phyloP scores from a whole-genome alignment of 352 stramenopile species.

The Pythium aristosporum region DNA sequence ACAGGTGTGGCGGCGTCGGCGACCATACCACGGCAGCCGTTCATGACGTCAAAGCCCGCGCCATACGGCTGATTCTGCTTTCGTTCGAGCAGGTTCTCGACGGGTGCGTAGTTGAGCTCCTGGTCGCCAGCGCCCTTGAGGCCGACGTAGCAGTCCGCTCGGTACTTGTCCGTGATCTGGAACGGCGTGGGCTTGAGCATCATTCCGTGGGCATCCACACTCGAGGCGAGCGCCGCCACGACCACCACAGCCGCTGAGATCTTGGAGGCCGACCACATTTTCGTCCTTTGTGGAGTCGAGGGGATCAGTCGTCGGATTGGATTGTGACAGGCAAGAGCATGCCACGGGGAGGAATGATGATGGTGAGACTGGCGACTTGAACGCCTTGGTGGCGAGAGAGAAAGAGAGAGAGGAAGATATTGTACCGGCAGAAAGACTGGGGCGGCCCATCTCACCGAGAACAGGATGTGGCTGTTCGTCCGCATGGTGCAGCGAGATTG shows the following conservation, averaged over 20 bases:
- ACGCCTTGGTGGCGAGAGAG: too few relatives aligned
- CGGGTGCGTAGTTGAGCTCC: constrained; percentile 48
- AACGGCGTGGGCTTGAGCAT: constrained; percentile 25
- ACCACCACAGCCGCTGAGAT: constrained; percentile 7
- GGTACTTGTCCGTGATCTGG: constrained; percentile 36
- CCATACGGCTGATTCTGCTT: constrained; percentile 45
- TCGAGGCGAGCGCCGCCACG: constrained; percentile 11
- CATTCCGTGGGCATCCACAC: constrained; percentile 26
- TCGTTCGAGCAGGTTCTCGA: constrained; percentile 55
- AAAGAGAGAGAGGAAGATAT: neutral
- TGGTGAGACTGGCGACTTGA: constrained; percentile 1
- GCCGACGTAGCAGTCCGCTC: constrained; percentile 34
- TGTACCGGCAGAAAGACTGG: too few relatives aligned
- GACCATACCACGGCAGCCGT: constrained; percentile 56
- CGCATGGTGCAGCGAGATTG: too few relatives aligned
- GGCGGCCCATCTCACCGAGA: too few relatives aligned
- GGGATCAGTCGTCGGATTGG: neutral
- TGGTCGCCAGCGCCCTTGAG: constrained; percentile 49
- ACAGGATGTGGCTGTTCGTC: too few relatives aligned
- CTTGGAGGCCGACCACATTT: constrained; percentile 8
- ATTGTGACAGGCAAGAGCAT: neutral
- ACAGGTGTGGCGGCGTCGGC: constrained; percentile 48
- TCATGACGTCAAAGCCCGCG: constrained; percentile 55
- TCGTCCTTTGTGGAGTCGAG: neutral
- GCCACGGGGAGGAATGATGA: constrained; percentile 4